phyloP scores from a whole-genome alignment of 2,329 filamentous ascomycete genomes.

The Orbilia brochopaga region DNA sequence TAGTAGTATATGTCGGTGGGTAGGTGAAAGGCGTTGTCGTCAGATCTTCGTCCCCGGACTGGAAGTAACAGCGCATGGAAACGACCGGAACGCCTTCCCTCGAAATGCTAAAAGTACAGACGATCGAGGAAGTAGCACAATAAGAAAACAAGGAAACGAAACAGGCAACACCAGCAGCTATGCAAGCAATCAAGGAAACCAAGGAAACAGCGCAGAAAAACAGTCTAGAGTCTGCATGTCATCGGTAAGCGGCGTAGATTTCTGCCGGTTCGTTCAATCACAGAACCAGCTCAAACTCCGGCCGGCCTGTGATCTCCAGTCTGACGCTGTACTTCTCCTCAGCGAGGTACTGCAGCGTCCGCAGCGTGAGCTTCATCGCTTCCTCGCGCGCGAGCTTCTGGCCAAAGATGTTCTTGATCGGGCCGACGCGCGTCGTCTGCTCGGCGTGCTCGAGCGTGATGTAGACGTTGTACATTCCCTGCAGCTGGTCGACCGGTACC shows the following conservation, averaged over 20 bases:
- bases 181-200: neutral
- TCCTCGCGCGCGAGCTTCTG: constrained; percentile 33
- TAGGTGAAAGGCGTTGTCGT: no score
- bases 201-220: no score
- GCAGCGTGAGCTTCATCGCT: constrained; percentile 38
- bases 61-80: neutral
- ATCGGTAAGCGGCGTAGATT: no score
- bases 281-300: constrained; percentile 20
- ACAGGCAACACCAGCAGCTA: neutral
- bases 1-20: no score
- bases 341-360: constrained; percentile 25
- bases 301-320: constrained; percentile 22
- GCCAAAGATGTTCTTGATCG: constrained; percentile 39
- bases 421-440: constrained; percentile 18
- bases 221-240: no score
- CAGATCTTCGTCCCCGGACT: neutral
- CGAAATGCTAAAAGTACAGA: constrained; percentile 8
- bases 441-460: constrained; percentile 37
- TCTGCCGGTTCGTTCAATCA: no score
- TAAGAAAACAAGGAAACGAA: neutral
- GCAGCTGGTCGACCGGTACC: constrained; percentile 6
- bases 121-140: neutral
- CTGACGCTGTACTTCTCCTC: constrained; percentile 18
- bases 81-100: neutral
- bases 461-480: constrained; percentile 37